Evolutionary conservation across 192 early-diverging fungal genomes (phyloP).

Genomic region (Mortierella antarctica): DNA sequence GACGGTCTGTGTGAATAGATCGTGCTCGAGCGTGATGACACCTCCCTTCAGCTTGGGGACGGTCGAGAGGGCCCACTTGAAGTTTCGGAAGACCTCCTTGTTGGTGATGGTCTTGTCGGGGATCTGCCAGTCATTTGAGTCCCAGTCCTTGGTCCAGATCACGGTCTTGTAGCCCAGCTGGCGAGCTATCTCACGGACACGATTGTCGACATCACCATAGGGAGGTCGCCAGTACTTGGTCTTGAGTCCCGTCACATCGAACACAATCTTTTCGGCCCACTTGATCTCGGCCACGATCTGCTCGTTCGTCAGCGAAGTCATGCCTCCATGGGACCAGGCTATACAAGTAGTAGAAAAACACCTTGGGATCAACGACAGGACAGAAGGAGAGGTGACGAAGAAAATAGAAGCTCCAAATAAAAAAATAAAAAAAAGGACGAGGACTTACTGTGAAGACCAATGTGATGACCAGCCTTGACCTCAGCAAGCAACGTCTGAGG

Average conservation of each 20-base stretch:
- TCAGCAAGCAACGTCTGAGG: slow-evolving; percentile 53
- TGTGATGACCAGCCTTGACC: slow-evolving; percentile 44
- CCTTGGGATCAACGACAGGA: background rate
- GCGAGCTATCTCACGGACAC: slow-evolving; percentile 63
- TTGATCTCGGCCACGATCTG: slow-evolving; percentile 66
- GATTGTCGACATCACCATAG: slow-evolving; percentile 75
- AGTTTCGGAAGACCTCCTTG: slow-evolving; percentile 37
- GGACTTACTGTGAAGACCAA: slow-evolving; percentile 49
- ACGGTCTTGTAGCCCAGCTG: slow-evolving; percentile 64
- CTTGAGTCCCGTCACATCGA: slow-evolving; percentile 58
- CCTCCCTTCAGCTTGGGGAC: slow-evolving; percentile 57
- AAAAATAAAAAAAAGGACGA: background rate
- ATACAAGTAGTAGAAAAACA: background rate
- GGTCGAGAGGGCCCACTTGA: slow-evolving; percentile 57
- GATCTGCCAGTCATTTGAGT: slow-evolving; percentile 66
- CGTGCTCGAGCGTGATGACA: slow-evolving; percentile 64
- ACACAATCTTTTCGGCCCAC: slow-evolving; percentile 57
- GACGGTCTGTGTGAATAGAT: slow-evolving; percentile 59
- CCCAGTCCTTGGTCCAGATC: slow-evolving; percentile 63
- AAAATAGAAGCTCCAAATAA: background rate
- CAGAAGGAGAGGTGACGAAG: background rate
- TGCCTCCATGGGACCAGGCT: slow-evolving; percentile 64
- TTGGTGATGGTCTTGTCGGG: slow-evolving; percentile 46
- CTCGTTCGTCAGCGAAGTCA: slow-evolving; percentile 65
- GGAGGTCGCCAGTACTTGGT: slow-evolving; percentile 67